phyloP scores from a whole-genome alignment of 257 asterid species.

The Plantago major region DNA sequence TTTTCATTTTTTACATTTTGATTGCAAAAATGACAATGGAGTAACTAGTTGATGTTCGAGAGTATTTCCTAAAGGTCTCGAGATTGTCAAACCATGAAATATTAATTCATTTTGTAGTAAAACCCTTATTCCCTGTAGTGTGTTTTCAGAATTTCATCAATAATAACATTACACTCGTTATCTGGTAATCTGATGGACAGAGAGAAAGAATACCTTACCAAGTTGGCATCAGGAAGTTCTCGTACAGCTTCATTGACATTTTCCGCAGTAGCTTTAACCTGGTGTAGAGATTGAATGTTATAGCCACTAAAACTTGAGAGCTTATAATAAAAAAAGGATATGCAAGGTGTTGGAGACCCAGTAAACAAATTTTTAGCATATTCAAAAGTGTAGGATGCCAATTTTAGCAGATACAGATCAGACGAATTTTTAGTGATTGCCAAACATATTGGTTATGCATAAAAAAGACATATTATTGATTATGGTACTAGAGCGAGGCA shows the following conservation, averaged over 20 bases:
- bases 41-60: slow-evolving; percentile 8
- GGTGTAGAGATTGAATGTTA: slow-evolving; percentile 20
- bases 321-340: background rate
- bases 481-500: too few relatives aligned
- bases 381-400: background rate
- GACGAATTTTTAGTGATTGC: background rate
- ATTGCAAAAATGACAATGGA: background rate
- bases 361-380: background rate
- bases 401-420: background rate
- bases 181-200: slow-evolving; percentile 23
- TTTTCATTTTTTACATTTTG: too few relatives aligned
- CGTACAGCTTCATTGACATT: slow-evolving; percentile 93
- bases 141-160: slow-evolving; percentile 8
- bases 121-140: slow-evolving; percentile 8
- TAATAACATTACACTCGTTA: slow-evolving; percentile 9
- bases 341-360: background rate
- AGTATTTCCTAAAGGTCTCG: slow-evolving; percentile 16
- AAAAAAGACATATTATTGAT: too few relatives aligned
- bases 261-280: slow-evolving; percentile 99
- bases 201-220: slow-evolving; percentile 86
- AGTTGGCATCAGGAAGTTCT: slow-evolving; percentile 99
- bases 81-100: slow-evolving; percentile 14
- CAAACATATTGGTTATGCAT: too few relatives aligned
- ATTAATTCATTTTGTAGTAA: background rate
- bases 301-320: slow-evolving; percentile 8